These are phyloP conservation scores for Drechslerella coelobrocha DNA, from an alignment of 2,329 filamentous ascomycete species.

Conservation along the genomic window DNA sequence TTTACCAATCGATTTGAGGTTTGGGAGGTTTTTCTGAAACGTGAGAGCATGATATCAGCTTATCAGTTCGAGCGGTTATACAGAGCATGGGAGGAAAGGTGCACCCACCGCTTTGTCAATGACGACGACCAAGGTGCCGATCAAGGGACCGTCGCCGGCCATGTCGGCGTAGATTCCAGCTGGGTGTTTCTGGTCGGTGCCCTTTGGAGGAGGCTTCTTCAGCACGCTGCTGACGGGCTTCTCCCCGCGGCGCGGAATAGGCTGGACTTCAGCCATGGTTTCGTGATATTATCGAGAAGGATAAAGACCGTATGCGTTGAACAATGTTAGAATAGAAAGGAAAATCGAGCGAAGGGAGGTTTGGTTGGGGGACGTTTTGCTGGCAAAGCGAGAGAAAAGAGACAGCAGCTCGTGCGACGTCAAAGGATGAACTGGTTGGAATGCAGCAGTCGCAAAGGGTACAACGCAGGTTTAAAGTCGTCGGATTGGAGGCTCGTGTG, in stretches of 20 bases:
- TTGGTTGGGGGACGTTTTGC: neutral
- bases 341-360: neutral
- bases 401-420: neutral
- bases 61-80: neutral
- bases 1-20: constrained; percentile 96
- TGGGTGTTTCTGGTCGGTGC: constrained; percentile 50
- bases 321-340: neutral
- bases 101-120: constrained; percentile 74
- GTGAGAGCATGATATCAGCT: neutral
- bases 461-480: neutral
- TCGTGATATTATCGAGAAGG: constrained; percentile 4
- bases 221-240: constrained; percentile 12
- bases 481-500: neutral
- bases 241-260: constrained; percentile 42
- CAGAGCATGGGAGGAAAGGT: neutral
- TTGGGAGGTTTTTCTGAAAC: constrained; percentile 84
- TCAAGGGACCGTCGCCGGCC: constrained; percentile 63
- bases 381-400: neutral
- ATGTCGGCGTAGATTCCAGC: constrained; percentile 55
- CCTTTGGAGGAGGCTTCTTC: constrained; percentile 42
- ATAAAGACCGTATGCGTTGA: neutral
- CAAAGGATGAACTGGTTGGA: neutral
- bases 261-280: constrained; percentile 41
- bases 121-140: constrained; percentile 89
- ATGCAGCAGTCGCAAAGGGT: neutral